Evolutionary conservation across 768 basidiomycete species (phyloP), one percentile per base, ranked within the genome.

Genomic region (Calocybe indica): DNA sequence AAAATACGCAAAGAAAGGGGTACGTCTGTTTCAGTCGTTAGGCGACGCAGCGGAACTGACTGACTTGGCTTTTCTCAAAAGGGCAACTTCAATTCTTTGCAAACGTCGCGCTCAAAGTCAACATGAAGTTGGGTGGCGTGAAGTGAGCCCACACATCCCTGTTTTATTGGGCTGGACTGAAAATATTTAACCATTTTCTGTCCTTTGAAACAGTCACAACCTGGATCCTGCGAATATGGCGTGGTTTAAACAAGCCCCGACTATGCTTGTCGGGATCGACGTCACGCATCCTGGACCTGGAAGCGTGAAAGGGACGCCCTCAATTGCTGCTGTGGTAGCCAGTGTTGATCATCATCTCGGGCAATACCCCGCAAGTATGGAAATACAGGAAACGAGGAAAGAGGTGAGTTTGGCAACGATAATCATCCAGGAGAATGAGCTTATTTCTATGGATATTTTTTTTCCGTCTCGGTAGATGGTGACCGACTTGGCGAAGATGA

Each of bases 301-400:
- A 1, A 87, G 84, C 48, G 73, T 80, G 52, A 76, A 73, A 14
- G 88, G 87, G 5, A 85, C 85, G 0, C 89, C 88, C 9, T 88
- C 86, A 1, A 83, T 92, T 50, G 88, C 88, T 0, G 90, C 88
- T 5, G 86, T 91, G n/a, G 89, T 91, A 5, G 90, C 82, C 1
- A 91, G 82, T 52, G 68, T 76, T 22, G 89, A 92, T 55, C 46
- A 50, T 3, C 62, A 72, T 2, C 89, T 75, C 55, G 78, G 75
- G 0, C 87, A 90, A 43, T 91, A 74, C 63, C 89, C 89, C 0
- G 85, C 80, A 1, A 87, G 85, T 52, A 63, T 92, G 68, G 69
- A 76, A 46, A 74, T 87, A 9, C 90, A 92, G 54, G 76, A 83
- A 61, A 68, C 76, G 5, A 83, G 75, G 71, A 84, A 89, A 66